Conservation (phyloP, 2,329 filamentous ascomycete species). For the Pseudopithomyces chartarum region DNA sequence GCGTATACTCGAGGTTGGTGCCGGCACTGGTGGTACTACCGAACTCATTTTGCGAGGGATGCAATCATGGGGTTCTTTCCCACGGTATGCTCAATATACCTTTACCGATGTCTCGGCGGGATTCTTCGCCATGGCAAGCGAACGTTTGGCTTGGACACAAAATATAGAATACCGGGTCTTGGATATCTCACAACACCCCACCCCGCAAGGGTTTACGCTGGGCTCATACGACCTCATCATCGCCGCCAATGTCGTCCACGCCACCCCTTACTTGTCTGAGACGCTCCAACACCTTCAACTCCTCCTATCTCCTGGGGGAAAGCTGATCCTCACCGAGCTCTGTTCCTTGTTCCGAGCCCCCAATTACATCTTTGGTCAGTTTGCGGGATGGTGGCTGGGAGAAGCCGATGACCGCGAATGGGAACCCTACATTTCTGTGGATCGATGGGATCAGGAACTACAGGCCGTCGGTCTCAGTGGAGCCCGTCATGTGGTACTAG, state of each 20-base stretch:
- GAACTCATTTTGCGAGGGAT: slow-evolving; percentile 9
- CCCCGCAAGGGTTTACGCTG: slow-evolving; percentile 15
- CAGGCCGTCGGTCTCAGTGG: neutral
- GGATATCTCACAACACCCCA: slow-evolving; percentile 12
- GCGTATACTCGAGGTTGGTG: slow-evolving; percentile 20
- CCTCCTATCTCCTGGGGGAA: slow-evolving; percentile 45
- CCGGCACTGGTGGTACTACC: slow-evolving; percentile 23
- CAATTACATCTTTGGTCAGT: slow-evolving; percentile 30
- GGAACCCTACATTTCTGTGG: slow-evolving; percentile 23
- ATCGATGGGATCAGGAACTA: neutral
- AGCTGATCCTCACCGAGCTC: slow-evolving; percentile 51
- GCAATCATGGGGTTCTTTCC: neutral
- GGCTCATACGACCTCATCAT: slow-evolving; percentile 17
- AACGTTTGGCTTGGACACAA: slow-evolving; percentile 8
- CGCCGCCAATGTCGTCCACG: slow-evolving; percentile 42
- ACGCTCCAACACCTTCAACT: slow-evolving; percentile 10
- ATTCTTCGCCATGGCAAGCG: slow-evolving; percentile 20
- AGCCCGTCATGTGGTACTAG: no score
- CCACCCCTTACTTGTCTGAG: slow-evolving; percentile 5
- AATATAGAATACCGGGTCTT: slow-evolving; percentile 11
- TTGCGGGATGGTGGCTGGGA: slow-evolving; percentile 45
- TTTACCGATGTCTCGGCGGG: slow-evolving; percentile 27
- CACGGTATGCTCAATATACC: slow-evolving; percentile 15
- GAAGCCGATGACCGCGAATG: slow-evolving; percentile 31
- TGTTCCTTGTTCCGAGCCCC: slow-evolving; percentile 18